phyloP scores from a whole-genome alignment of 108 stramenopile species.

The Bacterosira constricta region DNA sequence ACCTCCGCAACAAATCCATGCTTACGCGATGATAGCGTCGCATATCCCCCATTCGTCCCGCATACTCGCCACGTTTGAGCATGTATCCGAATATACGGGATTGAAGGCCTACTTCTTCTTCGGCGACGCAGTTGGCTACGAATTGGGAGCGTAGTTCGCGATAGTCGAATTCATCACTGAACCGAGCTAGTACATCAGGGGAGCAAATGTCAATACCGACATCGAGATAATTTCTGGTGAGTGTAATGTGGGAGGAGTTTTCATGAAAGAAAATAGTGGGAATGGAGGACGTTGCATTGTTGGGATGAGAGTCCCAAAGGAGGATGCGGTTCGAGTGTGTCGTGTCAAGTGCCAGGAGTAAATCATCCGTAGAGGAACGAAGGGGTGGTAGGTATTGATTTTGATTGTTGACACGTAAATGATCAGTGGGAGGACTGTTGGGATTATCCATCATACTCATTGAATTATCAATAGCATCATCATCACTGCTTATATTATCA shows the following conservation, averaged over 20 bases:
- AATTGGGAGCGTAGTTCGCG: conserved; percentile 87
- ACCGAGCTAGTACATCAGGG: conserved; percentile 95
- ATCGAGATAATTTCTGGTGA: conserved; percentile 89
- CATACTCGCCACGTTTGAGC: conserved; percentile 75
- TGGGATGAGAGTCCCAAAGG: conserved; percentile 63
- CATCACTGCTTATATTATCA: conserved; percentile 3
- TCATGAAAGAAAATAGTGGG: conserved; percentile 80
- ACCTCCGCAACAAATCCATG: conserved; percentile 86
- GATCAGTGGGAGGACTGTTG: too few relatives aligned
- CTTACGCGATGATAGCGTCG: conserved; percentile 86
- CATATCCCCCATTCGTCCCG: conserved; percentile 88
- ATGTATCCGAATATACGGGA: conserved; percentile 86
- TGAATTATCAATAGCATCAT: conserved; percentile 8
- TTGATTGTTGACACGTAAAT: too few relatives aligned
- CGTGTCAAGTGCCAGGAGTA: conserved; percentile 81
- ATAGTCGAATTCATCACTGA: conserved; percentile 97
- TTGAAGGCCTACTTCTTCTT: conserved; percentile 94
- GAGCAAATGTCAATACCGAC: conserved; percentile 96
- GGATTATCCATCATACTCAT: too few relatives aligned
- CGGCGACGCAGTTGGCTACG: conserved; percentile 90
- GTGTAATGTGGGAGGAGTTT: conserved; percentile 64
- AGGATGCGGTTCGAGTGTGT: conserved; percentile 73
- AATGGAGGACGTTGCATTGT: conserved; percentile 39
- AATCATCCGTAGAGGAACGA: conserved; percentile 69
- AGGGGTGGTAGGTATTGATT: conserved; percentile 33